Percentiles rank a stretch among this genome's conserved stretches.
Evolutionary conservation across 2,329 filamentous ascomycete species (phyloP).

Genomic region (Colletotrichum nymphaeae): DNA sequence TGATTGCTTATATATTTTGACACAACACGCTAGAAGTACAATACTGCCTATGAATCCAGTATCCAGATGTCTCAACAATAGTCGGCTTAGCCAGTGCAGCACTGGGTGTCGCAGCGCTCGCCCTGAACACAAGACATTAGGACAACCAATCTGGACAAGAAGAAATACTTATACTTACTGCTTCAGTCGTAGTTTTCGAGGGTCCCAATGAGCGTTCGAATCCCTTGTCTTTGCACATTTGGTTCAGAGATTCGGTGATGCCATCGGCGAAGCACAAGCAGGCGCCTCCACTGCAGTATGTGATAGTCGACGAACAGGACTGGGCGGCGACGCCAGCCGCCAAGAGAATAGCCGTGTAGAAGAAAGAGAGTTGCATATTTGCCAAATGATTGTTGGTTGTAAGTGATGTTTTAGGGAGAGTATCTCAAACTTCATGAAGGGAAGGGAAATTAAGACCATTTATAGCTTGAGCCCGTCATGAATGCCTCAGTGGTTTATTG

Average conservation of each 20-base stretch:
- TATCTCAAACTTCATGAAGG: background rate
- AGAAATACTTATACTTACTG: background rate
- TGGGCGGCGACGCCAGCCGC: background rate
- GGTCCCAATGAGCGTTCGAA: slow-evolving; percentile 16
- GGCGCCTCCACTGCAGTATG: slow-evolving; percentile 1
- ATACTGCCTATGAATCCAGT: too few species aligned
- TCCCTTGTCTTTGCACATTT: background rate
- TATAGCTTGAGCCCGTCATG: background rate
- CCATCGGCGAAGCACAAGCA: slow-evolving; percentile 3
- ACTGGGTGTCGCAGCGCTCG: background rate
- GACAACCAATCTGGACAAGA: background rate
- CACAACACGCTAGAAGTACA: too few species aligned
- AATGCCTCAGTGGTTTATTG: too few species aligned
- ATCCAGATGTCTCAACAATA: too few species aligned
- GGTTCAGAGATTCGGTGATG: background rate
- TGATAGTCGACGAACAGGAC: background rate
- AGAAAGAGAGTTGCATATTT: background rate
- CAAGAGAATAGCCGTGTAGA: background rate
- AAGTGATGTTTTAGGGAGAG: too few species aligned
- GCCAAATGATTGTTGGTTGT: background rate
- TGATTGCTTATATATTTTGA: too few species aligned
- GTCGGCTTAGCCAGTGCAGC: background rate
- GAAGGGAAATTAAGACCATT: background rate
- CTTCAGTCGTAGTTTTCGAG: background rate
- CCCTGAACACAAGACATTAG: background rate